Percentiles rank a stretch among this genome's conserved stretches.
Conservation (phyloP, 345 rosid genomes). For the Syzygium aqueum region DNA sequence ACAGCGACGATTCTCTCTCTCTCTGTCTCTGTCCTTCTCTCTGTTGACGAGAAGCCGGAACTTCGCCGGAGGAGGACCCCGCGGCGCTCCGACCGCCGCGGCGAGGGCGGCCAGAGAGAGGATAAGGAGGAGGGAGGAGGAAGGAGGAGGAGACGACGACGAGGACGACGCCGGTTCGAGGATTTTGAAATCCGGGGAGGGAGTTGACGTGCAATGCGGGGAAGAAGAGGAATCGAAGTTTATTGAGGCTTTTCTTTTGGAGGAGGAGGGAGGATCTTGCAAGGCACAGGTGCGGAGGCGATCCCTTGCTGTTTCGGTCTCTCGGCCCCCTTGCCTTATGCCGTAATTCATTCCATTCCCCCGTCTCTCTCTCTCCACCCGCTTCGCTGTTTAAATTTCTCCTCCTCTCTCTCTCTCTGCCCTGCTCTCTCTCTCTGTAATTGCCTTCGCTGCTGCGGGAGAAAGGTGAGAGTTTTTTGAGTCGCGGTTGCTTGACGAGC, state of each 20-base stretch:
- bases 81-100: constrained; percentile 5
- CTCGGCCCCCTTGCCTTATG: constrained; percentile 38
- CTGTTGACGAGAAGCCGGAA: constrained; percentile 28
- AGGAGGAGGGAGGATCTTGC: constrained; percentile 8
- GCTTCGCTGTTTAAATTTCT: constrained; percentile 9
- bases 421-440: background rate
- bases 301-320: constrained; percentile 25
- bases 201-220: constrained; percentile 61
- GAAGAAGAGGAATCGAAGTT: constrained; percentile 13
- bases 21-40: background rate
- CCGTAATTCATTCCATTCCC: constrained; percentile 40
- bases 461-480: background rate
- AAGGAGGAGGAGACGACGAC: background rate
- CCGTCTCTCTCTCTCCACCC: background rate
- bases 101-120: background rate
- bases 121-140: background rate
- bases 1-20: background rate
- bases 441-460: background rate
- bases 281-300: constrained; percentile 31
- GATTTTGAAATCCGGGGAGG: background rate
- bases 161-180: background rate
- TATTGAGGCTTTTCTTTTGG: background rate
- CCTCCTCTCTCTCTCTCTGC: background rate
- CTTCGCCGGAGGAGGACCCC: constrained; percentile 34
- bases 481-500: background rate